Conservation (phyloP, 352 stramenopile species). For the Pythium vanterpoolii region DNA sequence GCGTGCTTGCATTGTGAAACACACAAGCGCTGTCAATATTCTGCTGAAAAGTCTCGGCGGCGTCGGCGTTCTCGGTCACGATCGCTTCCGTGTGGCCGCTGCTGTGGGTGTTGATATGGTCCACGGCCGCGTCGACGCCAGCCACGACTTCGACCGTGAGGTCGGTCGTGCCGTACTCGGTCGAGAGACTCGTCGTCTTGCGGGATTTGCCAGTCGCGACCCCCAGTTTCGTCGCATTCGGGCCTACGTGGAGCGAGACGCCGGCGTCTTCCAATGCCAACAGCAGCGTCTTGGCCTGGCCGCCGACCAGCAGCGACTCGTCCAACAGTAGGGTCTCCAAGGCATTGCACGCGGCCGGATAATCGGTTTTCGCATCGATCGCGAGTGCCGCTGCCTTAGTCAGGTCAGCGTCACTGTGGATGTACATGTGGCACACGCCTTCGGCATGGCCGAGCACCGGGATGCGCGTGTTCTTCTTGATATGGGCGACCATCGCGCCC, state of each 20-base stretch:
- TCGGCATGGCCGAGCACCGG: slow-evolving; percentile 98
- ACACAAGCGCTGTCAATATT: slow-evolving; percentile 96
- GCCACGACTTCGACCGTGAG: slow-evolving; percentile 93
- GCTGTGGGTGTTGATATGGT: slow-evolving; percentile 95
- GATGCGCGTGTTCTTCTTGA: slow-evolving; percentile 97
- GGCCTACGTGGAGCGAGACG: slow-evolving; percentile 93
- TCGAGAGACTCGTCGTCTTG: slow-evolving; percentile 79
- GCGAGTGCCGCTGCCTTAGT: slow-evolving; percentile 86
- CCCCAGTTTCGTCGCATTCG: slow-evolving; percentile 75
- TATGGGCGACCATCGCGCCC: slow-evolving; percentile 94
- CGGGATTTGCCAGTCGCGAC: slow-evolving; percentile 65
- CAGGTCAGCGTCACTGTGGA: slow-evolving; percentile 89
- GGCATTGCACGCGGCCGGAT: slow-evolving; percentile 97
- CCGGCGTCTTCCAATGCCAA: slow-evolving; percentile 80
- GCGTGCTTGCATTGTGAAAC: slow-evolving; percentile 98
- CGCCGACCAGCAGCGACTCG: slow-evolving; percentile 73
- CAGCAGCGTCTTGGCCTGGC: slow-evolving; percentile 75
- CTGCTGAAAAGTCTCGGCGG: slow-evolving; percentile 69
- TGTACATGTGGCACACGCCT: slow-evolving; percentile 98
- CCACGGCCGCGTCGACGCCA: slow-evolving; percentile 87
- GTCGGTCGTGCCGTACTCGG: slow-evolving; percentile 94
- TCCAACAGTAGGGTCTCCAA: slow-evolving; percentile 97
- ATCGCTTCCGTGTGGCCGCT: slow-evolving; percentile 98
- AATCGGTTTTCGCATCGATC: slow-evolving; percentile 98
- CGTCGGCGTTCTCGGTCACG: slow-evolving; percentile 89